Base-by-base conservation (phyloP, 2,329 filamentous ascomycete genomes). In the Aspergillus sojae region DNA sequence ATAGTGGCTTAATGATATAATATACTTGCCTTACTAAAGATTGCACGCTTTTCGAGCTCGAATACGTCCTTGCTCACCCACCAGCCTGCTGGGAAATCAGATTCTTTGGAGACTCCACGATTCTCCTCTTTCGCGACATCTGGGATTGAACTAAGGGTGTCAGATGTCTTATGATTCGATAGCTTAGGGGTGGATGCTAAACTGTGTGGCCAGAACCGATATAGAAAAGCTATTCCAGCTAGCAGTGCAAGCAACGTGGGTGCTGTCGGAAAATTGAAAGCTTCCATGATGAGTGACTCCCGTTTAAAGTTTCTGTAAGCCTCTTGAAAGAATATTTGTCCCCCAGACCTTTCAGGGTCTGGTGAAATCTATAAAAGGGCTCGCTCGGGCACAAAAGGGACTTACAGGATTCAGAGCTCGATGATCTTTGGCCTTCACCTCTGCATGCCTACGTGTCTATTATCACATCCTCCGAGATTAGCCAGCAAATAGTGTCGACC, bases 21-120 rank as follows among this genome's bases (percentile, higher is more conserved):
- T 11, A 34, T n/a, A 53, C 59, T 52, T 75, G 80, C 81, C 71
- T 82, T 82, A 67, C 79, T 81, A 70, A 85, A 84, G 32, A 85
- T 78, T 0, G 82, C 81, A 36, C 83, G 79, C 58, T 77, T 76
- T 68, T 85, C 83, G 5, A 85, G 74, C 39, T 80, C 75, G 61
- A 82, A 85, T 50, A 81, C 74, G 30, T 80, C 77, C 14, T 74
- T 75, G 34, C 78, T 79, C 26, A 74, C 79, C 66, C 71, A 74
- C 75, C 76, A 78, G 53, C 73, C 68, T 55, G 72, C 71, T 43
- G 80, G 80, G 43, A 82, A 74, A 19, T 80, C 77, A 0, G 77
- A 73, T 63, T 81, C 79, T 64, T 81, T 80, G 11, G 64, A 70
- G 2, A 81, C 79, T 32, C 28, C 48, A 34, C 0, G 46, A 21